Percentiles rank a stretch among this genome's conserved stretches.
Evolutionary conservation across 2,329 filamentous ascomycete species (phyloP).

Genomic region (Periglandula ipomoeae): DNA sequence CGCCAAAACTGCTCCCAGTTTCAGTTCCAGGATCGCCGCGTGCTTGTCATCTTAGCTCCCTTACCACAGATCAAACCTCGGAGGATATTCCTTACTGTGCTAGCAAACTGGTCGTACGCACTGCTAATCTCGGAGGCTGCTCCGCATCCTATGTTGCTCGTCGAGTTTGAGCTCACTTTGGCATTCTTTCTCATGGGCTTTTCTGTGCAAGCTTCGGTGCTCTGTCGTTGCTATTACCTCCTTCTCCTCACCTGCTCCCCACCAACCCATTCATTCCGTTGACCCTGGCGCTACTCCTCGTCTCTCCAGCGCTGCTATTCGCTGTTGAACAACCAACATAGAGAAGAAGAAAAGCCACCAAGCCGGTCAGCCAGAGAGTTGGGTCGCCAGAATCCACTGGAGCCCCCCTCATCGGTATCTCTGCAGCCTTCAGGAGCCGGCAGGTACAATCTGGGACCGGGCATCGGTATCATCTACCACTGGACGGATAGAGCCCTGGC

Average conservation of each 20-base stretch:
- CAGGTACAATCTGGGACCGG: background rate
- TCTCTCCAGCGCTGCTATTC: background rate
- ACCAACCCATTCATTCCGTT: background rate
- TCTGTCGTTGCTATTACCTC: too few species aligned
- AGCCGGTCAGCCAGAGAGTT: constrained; percentile 4
- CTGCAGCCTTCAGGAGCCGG: constrained; percentile 1
- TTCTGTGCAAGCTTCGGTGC: too few species aligned
- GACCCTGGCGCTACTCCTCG: background rate
- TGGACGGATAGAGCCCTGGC: background rate
- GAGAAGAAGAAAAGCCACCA: constrained; percentile 3
- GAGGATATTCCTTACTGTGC: too few species aligned
- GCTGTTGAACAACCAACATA: constrained; percentile 1
- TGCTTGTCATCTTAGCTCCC: background rate
- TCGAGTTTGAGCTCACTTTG: background rate
- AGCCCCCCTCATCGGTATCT: constrained; percentile 5
- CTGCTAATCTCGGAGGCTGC: background rate
- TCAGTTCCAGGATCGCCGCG: background rate
- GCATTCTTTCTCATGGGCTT: too few species aligned
- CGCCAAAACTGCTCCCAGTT: too few species aligned
- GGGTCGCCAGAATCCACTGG: constrained; percentile 4
- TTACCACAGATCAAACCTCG: background rate
- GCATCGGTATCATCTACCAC: background rate
- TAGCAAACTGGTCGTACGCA: too few species aligned
- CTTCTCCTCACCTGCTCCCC: background rate
- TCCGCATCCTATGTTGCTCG: too few species aligned